Base-by-base conservation (phyloP, 768 basidiomycete species). In the Podaxis pistillaris region DNA sequence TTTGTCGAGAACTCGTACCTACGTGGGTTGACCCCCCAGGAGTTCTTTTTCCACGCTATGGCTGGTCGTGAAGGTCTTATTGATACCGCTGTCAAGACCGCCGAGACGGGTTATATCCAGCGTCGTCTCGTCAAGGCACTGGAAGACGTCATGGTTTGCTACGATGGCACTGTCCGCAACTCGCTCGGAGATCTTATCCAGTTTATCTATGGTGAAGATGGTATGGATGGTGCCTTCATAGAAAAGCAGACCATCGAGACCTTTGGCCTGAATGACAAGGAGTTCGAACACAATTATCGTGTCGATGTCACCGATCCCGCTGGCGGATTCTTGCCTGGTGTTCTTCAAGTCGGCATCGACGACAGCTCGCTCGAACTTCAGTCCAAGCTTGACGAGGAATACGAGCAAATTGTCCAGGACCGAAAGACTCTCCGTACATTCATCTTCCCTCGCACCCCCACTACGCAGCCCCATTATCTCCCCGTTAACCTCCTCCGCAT, bases 31-130 rank as follows among this genome's bases (percentile, higher is more conserved):
- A 98, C 96, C 2, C 96, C 97, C 0, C 95, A 98, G 66, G 97
- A 99, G 72, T 99, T 94, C 82, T 98, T 98, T 84, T 98, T 99
- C 87, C 97, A 99, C 75, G 97, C 97, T 61, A 98, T 98, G 96
- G 96, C 96, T 69, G 96, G 97, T 76, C 93, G 97, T 68, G 97
- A 98, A 76, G 97, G 97, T 81, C 77, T 99, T 58, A 98, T 98
- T 70, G 97, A 99, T 82, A 98, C 97, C 3, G 97, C 97, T 44
- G 96, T 99, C 74, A 99, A 99, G 81, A 99, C 97, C 3, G 97
- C 97, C 51, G 97, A 99, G 77, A 98, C 97, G 0, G 97, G 97
- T 67, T 98, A 98, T 73, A 99, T 98, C 69, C 97, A 99, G 74
- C 92, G 96, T 69, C 92, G 96, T 63, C 81, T 99, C 65, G 97